Conservation (phyloP, 192 early-diverging fungal species). For the Powellomyces hirtus region DNA sequence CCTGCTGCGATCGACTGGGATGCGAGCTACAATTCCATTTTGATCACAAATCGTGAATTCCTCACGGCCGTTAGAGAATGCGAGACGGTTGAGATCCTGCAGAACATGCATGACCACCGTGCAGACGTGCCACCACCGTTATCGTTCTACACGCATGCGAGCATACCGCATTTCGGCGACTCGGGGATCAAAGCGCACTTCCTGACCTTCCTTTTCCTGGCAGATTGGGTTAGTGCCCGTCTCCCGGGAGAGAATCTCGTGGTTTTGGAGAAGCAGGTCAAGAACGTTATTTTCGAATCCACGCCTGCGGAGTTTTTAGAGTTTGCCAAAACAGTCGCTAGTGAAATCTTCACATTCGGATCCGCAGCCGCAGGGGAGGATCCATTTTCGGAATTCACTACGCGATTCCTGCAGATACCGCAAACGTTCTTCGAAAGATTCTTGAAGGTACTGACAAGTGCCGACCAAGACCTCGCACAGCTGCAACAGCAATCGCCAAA, state of each 20-base stretch:
- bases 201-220: background rate
- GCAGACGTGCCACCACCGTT: background rate
- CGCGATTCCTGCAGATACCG: background rate
- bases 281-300: background rate
- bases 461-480: background rate
- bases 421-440: background rate
- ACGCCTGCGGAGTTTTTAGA: background rate
- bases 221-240: background rate
- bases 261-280: background rate
- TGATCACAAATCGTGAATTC: conserved; percentile 15
- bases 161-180: background rate
- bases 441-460: background rate
- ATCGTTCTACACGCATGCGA: background rate
- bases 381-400: background rate
- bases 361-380: background rate
- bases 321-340: background rate
- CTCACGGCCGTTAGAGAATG: conserved; percentile 9
- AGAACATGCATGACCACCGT: background rate
- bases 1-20: conserved; percentile 14
- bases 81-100: background rate
- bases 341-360: background rate
- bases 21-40: background rate
- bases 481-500: background rate
- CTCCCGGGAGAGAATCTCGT: background rate
- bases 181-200: background rate